Base-by-base conservation (phyloP, 352 stramenopile species). In the Salisapilia sapeloensis region DNA sequence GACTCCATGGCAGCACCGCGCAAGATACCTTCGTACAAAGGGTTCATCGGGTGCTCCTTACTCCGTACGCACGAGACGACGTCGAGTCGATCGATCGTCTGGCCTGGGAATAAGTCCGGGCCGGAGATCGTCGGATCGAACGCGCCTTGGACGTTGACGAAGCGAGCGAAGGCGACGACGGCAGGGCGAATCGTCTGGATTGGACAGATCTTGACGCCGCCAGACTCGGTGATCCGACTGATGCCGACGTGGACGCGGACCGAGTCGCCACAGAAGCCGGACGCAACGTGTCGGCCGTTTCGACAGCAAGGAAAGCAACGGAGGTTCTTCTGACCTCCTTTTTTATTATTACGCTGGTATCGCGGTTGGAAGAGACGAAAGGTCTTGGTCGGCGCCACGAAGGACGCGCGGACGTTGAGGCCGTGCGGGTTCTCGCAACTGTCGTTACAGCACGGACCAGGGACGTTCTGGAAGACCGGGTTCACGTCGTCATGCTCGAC, bases 301-400 rank as follows among this genome's bases (percentile, higher is more conserved):
- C 75, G 69, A 40, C 75, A 90, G 42, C 53, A 84, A 10, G 78
- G 78, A 33, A 92, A 92, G 38, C 78, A 91, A 5, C 78, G 72
- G 19, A 92, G 40, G 29, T 92, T 92, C 44, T 91, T 92, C 37
- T 91, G 76, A 2, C 75, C 75, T 24, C 76, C 74, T 34, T 89
- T 86, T 46, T 92, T 92, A 44, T 91, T 92, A 57, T 92, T 92
- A 11, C 75, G 70, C 39, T 91, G 78, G 49, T 92, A 92, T 2
- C 65, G 56, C 7, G 56, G 42, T 40, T 76, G 57, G 35, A 92
- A 91, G 22, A 86, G 58, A 44, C 78, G 60, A 29, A 83, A 82
- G 34, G 66, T 47, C 51, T 84, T 84, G 8, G 69, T 71, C 1
- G 71, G 67, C 14, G 60, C 61, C n/a, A 86, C 61, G 24, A 86